Conservation (phyloP, 202 grass and related monocot genomes). For the Setaria viridis region DNA sequence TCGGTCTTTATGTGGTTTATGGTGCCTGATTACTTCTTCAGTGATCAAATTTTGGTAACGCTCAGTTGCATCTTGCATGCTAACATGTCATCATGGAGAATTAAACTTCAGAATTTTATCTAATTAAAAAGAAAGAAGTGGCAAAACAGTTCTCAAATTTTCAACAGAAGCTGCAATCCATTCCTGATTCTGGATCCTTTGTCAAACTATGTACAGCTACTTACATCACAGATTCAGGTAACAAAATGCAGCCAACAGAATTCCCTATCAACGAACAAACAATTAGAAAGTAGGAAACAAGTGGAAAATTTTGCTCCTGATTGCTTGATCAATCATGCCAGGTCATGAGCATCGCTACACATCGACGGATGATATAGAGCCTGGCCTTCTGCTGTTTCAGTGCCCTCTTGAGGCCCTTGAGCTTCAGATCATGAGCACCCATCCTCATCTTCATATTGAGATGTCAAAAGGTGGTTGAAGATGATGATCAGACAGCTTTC, state of each 20-base stretch:
- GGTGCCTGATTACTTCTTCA: neutral
- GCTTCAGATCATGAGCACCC: constrained; percentile 42
- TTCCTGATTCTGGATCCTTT: constrained; percentile 25
- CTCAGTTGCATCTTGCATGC: neutral
- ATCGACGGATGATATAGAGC: constrained; percentile 73
- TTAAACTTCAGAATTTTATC: neutral
- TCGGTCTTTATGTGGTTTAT: neutral
- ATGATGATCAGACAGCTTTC: neutral
- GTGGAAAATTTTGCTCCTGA: neutral
- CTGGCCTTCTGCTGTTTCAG: constrained; percentile 58
- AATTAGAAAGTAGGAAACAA: neutral
- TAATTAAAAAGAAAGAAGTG: neutral
- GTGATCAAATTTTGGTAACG: neutral
- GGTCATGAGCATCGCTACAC: constrained; percentile 66
- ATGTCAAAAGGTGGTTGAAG: constrained; percentile 2
- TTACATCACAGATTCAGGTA: constrained; percentile 30
- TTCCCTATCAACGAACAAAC: neutral
- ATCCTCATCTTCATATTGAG: constrained; percentile 32
- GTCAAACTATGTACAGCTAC: constrained; percentile 31
- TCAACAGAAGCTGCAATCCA: constrained; percentile 17
- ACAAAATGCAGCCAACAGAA: constrained; percentile 33
- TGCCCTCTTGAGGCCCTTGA: constrained; percentile 54
- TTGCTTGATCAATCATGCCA: constrained; percentile 45
- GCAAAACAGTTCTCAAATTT: neutral
- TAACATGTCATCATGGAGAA: neutral